phyloP scores from a whole-genome alignment of 208 protist species.

The Trypanosoma mega region DNA sequence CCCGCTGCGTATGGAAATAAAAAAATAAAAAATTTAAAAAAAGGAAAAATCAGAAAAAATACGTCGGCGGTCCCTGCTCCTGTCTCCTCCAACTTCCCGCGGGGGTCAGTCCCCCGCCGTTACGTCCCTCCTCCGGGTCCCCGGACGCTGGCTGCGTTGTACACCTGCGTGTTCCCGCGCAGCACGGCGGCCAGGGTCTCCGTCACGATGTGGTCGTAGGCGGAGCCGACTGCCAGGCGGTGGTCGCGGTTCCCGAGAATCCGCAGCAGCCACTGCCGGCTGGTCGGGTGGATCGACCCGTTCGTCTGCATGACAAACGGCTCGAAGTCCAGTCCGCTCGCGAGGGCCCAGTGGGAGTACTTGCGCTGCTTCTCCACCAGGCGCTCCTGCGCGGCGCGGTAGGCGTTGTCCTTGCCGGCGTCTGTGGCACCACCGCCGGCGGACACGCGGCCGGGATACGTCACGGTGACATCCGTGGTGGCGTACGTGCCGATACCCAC shows the following conservation, averaged over 20 bases:
- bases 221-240: not conserved
- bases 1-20: no score
- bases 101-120: not conserved
- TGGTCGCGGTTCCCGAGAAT: conserved; percentile 16
- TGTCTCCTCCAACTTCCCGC: not conserved
- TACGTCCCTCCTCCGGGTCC: not conserved
- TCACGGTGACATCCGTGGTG: conserved; percentile 31
- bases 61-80: not conserved
- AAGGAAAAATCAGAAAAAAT: conserved; percentile 2
- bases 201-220: conserved; percentile 24
- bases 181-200: conserved; percentile 3
- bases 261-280: conserved; percentile 21
- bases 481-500: conserved; percentile 5
- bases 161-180: not conserved
- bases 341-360: conserved; percentile 22
- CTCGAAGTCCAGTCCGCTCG: conserved; percentile 14
- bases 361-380: conserved; percentile 25
- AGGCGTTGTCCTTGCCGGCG: no score
- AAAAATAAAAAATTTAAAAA: no score
- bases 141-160: conserved; percentile 6
- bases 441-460: conserved; percentile 19
- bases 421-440: not conserved
- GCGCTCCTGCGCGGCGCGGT: not conserved
- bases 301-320: conserved; percentile 32
- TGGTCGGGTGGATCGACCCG: conserved; percentile 22